Evolutionary conservation across 139 green algal species (phyloP).

Genomic region (Closterium sp.): DNA sequence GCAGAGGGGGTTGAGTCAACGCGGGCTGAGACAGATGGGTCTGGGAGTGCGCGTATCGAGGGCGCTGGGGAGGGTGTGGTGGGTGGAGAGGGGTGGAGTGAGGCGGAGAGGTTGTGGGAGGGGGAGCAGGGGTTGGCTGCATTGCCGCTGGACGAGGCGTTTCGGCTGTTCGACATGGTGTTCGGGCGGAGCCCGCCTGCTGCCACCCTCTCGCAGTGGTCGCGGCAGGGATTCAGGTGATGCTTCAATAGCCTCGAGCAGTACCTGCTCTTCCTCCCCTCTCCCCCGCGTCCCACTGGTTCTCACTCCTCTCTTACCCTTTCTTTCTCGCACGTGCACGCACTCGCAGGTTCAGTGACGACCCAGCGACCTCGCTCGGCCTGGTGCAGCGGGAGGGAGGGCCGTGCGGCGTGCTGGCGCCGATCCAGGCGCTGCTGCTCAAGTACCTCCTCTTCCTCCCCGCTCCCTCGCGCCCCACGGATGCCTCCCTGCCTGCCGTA

Average conservation of each 20-base stretch:
- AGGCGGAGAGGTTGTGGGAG: neutral
- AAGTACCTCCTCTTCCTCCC: constrained; percentile 46
- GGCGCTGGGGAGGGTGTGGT: neutral
- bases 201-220: constrained; percentile 4
- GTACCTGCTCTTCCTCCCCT: too few relatives aligned
- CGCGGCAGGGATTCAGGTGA: constrained; percentile 11
- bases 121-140: neutral
- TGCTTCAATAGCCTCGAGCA: too few relatives aligned
- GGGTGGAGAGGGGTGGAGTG: neutral
- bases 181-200: neutral
- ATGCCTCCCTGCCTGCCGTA: neutral
- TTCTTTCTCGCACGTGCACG: neutral
- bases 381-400: constrained; percentile 44
- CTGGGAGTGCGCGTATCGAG: neutral
- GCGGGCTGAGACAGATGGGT: neutral
- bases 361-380: constrained; percentile 5
- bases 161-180: constrained; percentile 10
- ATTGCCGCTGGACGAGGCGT: neutral
- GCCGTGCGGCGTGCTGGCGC: constrained; percentile 47
- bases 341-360: too few relatives aligned
- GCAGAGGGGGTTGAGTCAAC: too few relatives aligned
- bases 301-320: neutral
- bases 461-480: too few relatives aligned
- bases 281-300: too few relatives aligned
- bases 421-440: constrained; percentile 41